Evolutionary conservation across 2,329 filamentous ascomycete species (phyloP).

Genomic region (Cyphellophora europaea): DNA sequence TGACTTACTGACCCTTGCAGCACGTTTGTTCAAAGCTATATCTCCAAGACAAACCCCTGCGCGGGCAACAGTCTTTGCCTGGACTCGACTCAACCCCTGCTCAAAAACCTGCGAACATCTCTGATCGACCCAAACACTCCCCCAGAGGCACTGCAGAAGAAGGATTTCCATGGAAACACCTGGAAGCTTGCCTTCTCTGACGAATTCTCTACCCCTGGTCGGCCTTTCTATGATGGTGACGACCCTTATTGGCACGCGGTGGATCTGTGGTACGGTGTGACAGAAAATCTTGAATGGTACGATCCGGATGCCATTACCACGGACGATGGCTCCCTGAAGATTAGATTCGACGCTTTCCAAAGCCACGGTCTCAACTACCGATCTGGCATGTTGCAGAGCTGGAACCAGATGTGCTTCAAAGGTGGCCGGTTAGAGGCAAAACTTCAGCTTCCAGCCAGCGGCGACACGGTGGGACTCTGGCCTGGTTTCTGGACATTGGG

Average conservation of each 20-base stretch:
- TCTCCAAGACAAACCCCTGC: slow-evolving; percentile 26
- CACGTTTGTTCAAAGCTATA: slow-evolving; percentile 45
- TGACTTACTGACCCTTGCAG: slow-evolving; percentile 28
- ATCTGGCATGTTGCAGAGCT: slow-evolving; percentile 66
- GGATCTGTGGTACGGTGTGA: slow-evolving; percentile 65
- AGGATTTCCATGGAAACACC: slow-evolving; percentile 47
- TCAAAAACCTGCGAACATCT: slow-evolving; percentile 51
- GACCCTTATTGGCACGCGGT: slow-evolving; percentile 60
- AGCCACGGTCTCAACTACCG: slow-evolving; percentile 59
- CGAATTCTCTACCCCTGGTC: slow-evolving; percentile 58
- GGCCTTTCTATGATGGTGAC: slow-evolving; percentile 62
- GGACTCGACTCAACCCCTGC: slow-evolving; percentile 38
- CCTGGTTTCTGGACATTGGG: slow-evolving; percentile 70
- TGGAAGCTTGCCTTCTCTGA: slow-evolving; percentile 62
- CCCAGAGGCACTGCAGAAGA: slow-evolving; percentile 45
- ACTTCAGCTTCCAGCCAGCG: slow-evolving; percentile 58
- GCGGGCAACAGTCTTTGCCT: slow-evolving; percentile 38
- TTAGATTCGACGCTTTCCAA: slow-evolving; percentile 55
- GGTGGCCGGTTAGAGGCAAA: slow-evolving; percentile 61
- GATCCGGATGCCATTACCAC: slow-evolving; percentile 60
- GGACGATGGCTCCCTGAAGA: slow-evolving; percentile 50
- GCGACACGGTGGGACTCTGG: slow-evolving; percentile 62
- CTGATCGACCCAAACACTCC: slow-evolving; percentile 63
- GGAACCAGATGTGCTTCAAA: slow-evolving; percentile 67
- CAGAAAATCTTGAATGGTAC: slow-evolving; percentile 63